phyloP scores from a whole-genome alignment of 805 yeast species.

The Zygoascus biomembranicola region DNA sequence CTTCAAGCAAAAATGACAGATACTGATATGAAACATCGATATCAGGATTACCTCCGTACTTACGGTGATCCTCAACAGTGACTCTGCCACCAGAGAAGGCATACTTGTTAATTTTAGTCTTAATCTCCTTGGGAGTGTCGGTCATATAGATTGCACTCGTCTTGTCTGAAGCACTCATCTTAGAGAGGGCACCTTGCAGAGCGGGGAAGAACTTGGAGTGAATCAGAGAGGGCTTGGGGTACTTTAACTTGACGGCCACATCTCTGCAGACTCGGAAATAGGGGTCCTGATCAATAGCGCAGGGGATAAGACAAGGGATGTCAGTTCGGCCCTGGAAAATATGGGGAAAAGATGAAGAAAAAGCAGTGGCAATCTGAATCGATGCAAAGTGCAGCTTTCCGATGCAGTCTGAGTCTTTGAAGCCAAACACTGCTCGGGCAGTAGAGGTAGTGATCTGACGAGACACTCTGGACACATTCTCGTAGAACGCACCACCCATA shows the following conservation, averaged over 20 bases:
- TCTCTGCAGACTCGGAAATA: constrained; percentile 96
- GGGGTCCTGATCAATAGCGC: constrained; percentile 99
- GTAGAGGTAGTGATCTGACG: constrained; percentile 96
- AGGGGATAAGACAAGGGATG: constrained; percentile 94
- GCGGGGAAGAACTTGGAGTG: constrained; percentile 98
- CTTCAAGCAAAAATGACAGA: constrained; percentile 79
- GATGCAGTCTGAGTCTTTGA: constrained; percentile 87
- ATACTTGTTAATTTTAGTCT: constrained; percentile 90
- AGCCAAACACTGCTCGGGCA: constrained; percentile 94
- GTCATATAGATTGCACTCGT: constrained; percentile 91
- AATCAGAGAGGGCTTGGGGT: constrained; percentile 80
- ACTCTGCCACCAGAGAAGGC: constrained; percentile 94
- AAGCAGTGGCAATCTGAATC: constrained; percentile 91
- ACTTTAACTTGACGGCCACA: constrained; percentile 89
- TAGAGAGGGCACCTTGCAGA: constrained; percentile 87
- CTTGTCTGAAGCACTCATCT: constrained; percentile 93
- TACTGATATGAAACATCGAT: constrained; percentile 94
- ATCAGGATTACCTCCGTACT: constrained; percentile 87
- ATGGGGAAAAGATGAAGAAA: constrained; percentile 93
- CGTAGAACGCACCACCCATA: constrained; percentile 92
- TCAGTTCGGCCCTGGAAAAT: constrained; percentile 78
- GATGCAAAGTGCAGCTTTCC: constrained; percentile 95
- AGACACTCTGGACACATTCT: constrained; percentile 84
- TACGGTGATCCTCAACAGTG: constrained; percentile 83
- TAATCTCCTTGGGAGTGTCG: constrained; percentile 85